Conservation (phyloP, 2,329 filamentous ascomycete genomes). For the Ophiostoma himal-ulmi region DNA sequence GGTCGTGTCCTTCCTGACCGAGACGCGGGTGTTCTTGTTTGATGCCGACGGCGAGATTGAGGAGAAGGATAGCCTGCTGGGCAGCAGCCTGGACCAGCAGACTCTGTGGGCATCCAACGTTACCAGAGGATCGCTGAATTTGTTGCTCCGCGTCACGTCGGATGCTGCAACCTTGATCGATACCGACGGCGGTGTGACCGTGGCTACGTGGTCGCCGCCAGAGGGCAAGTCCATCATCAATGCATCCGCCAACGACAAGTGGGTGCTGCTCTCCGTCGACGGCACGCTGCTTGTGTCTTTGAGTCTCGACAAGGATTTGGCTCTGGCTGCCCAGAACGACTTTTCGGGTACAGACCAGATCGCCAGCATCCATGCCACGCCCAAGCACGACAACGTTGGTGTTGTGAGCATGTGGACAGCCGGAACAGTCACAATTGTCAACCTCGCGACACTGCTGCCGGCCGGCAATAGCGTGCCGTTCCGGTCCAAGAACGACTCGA, state of each 20-base stretch:
- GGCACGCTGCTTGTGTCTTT: constrained; percentile 69
- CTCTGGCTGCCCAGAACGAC: constrained; percentile 52
- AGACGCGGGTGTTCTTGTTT: constrained; percentile 80
- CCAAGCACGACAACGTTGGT: constrained; percentile 57
- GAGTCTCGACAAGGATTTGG: constrained; percentile 53
- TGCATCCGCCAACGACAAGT: constrained; percentile 65
- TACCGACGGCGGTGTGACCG: constrained; percentile 47
- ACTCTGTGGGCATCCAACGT: constrained; percentile 69
- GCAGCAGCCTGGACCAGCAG: constrained; percentile 60
- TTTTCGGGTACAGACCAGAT: constrained; percentile 65
- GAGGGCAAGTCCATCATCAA: constrained; percentile 61
- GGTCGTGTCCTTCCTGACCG: constrained; percentile 72
- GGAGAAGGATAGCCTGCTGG: constrained; percentile 71
- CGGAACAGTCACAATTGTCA: constrained; percentile 70
- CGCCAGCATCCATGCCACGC: constrained; percentile 73
- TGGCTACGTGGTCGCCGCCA: constrained; percentile 53
- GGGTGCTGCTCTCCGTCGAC: constrained; percentile 67
- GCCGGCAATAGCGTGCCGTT: constrained; percentile 57
- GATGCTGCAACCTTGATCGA: constrained; percentile 58
- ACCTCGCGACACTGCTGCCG: constrained; percentile 59
- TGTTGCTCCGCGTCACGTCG: constrained; percentile 71
- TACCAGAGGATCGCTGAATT: constrained; percentile 34
- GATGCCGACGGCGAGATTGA: constrained; percentile 70
- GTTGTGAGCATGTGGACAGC: constrained; percentile 84
- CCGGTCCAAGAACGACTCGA: constrained; percentile 55